Evolutionary conservation across 305 asterid species (phyloP).

Genomic region (Fraxinus angustifolia): DNA sequence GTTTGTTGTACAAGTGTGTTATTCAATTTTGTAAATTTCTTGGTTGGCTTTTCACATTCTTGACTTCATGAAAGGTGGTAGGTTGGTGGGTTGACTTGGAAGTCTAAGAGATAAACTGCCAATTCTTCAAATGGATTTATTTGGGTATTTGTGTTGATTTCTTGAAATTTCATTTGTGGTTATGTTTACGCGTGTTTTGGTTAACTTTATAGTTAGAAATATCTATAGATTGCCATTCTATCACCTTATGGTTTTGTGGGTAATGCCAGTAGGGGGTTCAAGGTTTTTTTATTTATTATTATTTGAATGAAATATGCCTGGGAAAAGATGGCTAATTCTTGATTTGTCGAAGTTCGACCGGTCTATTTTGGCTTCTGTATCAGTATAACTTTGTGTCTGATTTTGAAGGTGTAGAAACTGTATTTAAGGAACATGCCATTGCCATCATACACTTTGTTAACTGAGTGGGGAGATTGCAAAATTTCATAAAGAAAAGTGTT

Average conservation of each 20-base stretch:
- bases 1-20: constrained; percentile 21
- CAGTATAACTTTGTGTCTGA: neutral
- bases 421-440: neutral
- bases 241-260: constrained; percentile 30
- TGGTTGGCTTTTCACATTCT: constrained; percentile 26
- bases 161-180: constrained; percentile 26
- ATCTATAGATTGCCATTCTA: constrained; percentile 14
- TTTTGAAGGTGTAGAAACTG: constrained; percentile 1
- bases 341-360: constrained; percentile 9
- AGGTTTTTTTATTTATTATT: constrained; percentile 25
- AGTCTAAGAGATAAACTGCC: constrained; percentile 15
- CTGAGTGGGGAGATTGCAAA: neutral
- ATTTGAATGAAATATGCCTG: constrained; percentile 8
- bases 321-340: constrained; percentile 6
- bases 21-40: constrained; percentile 13
- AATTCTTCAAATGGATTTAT: constrained; percentile 24
- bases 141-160: constrained; percentile 36
- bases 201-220: constrained; percentile 16
- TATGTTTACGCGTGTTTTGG: constrained; percentile 26
- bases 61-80: constrained; percentile 75
- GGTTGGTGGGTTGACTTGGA: constrained; percentile 85
- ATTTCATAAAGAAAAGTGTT: neutral
- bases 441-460: neutral
- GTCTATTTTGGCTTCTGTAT: constrained; percentile 1
- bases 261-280: constrained; percentile 23